phyloP scores from a whole-genome alignment of 2,329 filamentous ascomycete species.

The Phialophora verrucosa region DNA sequence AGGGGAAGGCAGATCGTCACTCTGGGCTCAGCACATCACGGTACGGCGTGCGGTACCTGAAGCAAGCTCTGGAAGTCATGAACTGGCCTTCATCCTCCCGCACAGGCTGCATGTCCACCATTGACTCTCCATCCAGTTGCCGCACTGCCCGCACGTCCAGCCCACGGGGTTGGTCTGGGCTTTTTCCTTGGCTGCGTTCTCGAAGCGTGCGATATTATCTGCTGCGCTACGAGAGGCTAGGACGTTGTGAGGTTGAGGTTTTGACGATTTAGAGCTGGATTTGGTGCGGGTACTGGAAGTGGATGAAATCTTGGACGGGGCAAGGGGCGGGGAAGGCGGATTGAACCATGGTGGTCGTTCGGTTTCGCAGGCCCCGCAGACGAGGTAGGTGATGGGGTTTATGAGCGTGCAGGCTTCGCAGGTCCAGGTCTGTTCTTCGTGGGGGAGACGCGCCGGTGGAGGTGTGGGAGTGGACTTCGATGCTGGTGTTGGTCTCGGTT shows the following conservation, averaged over 20 bases:
- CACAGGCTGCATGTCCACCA: conserved; percentile 70
- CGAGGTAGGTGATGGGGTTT: conserved; percentile 64
- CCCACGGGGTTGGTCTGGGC: conserved; percentile 59
- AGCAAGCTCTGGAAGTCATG: conserved; percentile 35
- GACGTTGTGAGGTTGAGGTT: conserved; percentile 20
- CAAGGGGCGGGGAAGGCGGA: conserved; percentile 42
- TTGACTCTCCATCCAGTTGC: conserved; percentile 66
- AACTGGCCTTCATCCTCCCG: conserved; percentile 62
- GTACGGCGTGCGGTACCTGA: background rate
- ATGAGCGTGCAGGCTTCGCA: conserved; percentile 67
- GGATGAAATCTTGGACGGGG: conserved; percentile 1
- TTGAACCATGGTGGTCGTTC: conserved; percentile 55
- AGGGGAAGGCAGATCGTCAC: background rate
- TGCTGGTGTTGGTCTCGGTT: background rate
- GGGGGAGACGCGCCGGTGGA: conserved; percentile 5
- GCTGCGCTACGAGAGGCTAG: conserved; percentile 42
- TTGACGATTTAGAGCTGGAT: conserved; percentile 18
- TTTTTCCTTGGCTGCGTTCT: conserved; percentile 52
- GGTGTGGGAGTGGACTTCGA: conserved; percentile 9
- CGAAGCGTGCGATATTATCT: conserved; percentile 47
- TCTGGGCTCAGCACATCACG: background rate
- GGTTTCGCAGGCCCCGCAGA: conserved; percentile 65
- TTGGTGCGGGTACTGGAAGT: conserved; percentile 31
- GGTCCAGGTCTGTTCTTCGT: conserved; percentile 56
- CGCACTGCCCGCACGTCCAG: conserved; percentile 65